Evolutionary conservation across 176 grass and related monocot genomes (phyloP), one percentile per base, ranked within the genome.

Genomic region (Cenchrus purpureus): DNA sequence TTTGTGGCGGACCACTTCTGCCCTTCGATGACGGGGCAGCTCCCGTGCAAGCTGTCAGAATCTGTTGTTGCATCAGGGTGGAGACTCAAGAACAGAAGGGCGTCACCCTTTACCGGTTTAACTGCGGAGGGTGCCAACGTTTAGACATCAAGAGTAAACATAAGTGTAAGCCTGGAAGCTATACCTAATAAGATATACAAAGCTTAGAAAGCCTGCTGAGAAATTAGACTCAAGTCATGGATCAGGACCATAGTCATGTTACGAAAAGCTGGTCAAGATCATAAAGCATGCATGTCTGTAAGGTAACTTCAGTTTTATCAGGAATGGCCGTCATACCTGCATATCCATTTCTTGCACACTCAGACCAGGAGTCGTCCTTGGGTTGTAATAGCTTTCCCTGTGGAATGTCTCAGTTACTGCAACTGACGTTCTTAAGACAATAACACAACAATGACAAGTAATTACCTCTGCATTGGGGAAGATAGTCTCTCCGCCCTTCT

Each of bases 1-100:
- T 98, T 93, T 74, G 95, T 94, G 3, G 91, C 95, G 0, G 95
- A 95, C 95, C 93, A 98, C 71, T 98, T 98, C 84, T 95, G 91
- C 15, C 95, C 95, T 76, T 91, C 71, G 73, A 98, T 85, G 49
- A 93, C 89, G 1, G 93, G 91, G 85, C 95, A 98, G 64, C 95
- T 98, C 79, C 89, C 95, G 17, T 98, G 93, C 87, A 98, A 82
- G 78, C 93, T 98, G 29, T 82, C 82, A 82, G 89, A 53, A 56
- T 98, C 95, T 88, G 77, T 98, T 49, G 87, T 93, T 78, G 84
- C 73, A 78, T 98, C 85, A 17, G 80, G 78, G 55, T 91, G 84
- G 74, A 98, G 95, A 84, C 87, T 95, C 82, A 98, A 95, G 91
- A 98, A 95, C 73, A 98, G 83, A 56, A 95, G 76, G 8, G 95